A percentile compares a stretch with the other conserved stretches of the same genome.
These are phyloP conservation scores for Geotrichum phurueaensis DNA, from an alignment of 1,139 yeast species.

Conservation along the genomic window DNA sequence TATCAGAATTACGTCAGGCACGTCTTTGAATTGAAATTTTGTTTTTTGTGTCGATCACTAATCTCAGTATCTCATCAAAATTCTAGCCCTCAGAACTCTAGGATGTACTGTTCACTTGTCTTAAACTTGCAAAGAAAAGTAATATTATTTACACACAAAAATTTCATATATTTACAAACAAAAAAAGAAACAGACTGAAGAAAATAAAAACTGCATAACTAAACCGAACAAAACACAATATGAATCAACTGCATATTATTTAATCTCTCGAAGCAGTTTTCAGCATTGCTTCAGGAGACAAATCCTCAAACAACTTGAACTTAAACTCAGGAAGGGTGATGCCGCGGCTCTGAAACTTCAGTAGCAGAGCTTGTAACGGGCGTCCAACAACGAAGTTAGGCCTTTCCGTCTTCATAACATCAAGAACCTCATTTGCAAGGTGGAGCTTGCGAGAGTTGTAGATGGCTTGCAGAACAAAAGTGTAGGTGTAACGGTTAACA, in stretches of 20 bases:
- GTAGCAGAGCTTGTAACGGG: constrained; percentile 7
- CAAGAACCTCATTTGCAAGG: constrained; percentile 38
- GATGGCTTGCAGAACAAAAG: constrained; percentile 48
- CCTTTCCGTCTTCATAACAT: constrained; percentile 23
- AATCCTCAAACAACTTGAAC: neutral
- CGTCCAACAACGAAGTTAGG: constrained; percentile 10
- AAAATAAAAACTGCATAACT: neutral
- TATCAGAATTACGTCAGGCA: no score
- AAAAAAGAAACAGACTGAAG: neutral
- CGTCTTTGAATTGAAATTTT: no score
- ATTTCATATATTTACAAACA: neutral
- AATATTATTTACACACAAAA: neutral
- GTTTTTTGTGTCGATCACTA: no score
- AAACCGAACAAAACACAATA: neutral
- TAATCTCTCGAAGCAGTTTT: neutral
- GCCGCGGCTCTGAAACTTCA: constrained; percentile 1
- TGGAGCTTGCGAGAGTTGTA: constrained; percentile 34
- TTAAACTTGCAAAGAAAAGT: neutral
- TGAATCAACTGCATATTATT: neutral
- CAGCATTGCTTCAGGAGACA: neutral
- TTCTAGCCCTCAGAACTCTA: no score
- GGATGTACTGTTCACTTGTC: no score
- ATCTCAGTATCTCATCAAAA: neutral
- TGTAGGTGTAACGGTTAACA: constrained; percentile 56
- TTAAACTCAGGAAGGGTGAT: constrained; percentile 12